A percentile compares a stretch with the other conserved stretches of the same genome.
Evolutionary conservation across 2,329 filamentous ascomycete species (phyloP).

Genomic region (Botrytis pseudocinerea): DNA sequence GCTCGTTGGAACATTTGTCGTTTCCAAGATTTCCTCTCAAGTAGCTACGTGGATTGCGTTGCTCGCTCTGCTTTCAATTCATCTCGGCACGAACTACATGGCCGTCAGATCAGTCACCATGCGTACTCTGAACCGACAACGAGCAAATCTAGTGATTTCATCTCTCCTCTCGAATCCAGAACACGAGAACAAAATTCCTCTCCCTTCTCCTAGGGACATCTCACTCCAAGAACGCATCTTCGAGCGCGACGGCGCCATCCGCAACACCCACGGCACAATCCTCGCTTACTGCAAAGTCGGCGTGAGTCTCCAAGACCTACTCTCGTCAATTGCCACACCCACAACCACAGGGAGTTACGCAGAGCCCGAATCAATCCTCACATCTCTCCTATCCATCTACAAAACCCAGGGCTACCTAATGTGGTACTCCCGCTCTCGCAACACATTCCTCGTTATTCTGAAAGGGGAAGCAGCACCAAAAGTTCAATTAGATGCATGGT

Average conservation of each 20-base stretch:
- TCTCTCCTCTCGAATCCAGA: slow-evolving; percentile 47
- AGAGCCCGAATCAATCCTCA: slow-evolving; percentile 28
- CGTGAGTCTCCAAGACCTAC: slow-evolving; percentile 43
- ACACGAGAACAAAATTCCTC: background rate
- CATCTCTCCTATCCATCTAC: slow-evolving; percentile 52
- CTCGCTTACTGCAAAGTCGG: slow-evolving; percentile 59
- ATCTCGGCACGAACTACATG: slow-evolving; percentile 81
- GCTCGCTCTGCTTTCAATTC: slow-evolving; percentile 68
- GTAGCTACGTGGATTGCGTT: slow-evolving; percentile 73
- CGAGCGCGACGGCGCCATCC: slow-evolving; percentile 47
- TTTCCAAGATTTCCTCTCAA: slow-evolving; percentile 71
- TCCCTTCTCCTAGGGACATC: slow-evolving; percentile 67
- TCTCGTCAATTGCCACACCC: slow-evolving; percentile 27
- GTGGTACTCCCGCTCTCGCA: slow-evolving; percentile 50
- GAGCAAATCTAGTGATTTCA: slow-evolving; percentile 75
- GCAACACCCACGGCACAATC: slow-evolving; percentile 47
- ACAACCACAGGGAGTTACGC: slow-evolving; percentile 24
- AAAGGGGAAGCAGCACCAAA: slow-evolving; percentile 55
- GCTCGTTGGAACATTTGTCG: slow-evolving; percentile 77
- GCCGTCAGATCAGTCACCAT: slow-evolving; percentile 84
- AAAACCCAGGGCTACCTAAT: slow-evolving; percentile 59
- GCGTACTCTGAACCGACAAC: slow-evolving; percentile 80
- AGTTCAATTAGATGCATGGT: slow-evolving; percentile 62
- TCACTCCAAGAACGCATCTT: slow-evolving; percentile 44
- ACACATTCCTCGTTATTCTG: slow-evolving; percentile 58